A percentile compares a stretch with the other conserved stretches of the same genome.
Conservation (phyloP, 495 filamentous ascomycete genomes). For the Massariosphaeria phaeospora region DNA sequence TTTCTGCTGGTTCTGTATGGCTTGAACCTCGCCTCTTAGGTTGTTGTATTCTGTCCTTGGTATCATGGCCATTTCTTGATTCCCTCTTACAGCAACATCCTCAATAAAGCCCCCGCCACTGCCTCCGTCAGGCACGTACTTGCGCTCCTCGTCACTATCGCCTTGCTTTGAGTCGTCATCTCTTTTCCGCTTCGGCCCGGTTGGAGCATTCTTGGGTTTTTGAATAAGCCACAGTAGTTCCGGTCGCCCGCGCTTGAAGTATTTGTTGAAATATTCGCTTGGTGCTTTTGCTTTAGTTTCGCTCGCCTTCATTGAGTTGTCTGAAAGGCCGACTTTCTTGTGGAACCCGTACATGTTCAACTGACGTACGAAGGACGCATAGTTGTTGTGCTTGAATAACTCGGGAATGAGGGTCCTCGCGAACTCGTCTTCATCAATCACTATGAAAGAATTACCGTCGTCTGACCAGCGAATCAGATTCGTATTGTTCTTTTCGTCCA, state of each 20-base stretch:
- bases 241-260: slow-evolving; percentile 87
- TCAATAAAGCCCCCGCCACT: slow-evolving; percentile 25
- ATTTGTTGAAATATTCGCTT: slow-evolving; percentile 95
- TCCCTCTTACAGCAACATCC: slow-evolving; percentile 43
- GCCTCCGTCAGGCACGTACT: slow-evolving; percentile 23
- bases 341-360: slow-evolving; percentile 99
- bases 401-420: slow-evolving; percentile 95
- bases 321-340: slow-evolving; percentile 93
- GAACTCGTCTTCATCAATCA: slow-evolving; percentile 97
- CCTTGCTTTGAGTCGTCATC: slow-evolving; percentile 62
- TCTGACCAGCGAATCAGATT: slow-evolving; percentile 97
- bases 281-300: slow-evolving; percentile 95
- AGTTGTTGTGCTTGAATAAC: slow-evolving; percentile 99
- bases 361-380: slow-evolving; percentile 96
- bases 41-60: slow-evolving; percentile 74
- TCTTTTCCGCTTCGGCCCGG: slow-evolving; percentile 57
- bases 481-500: slow-evolving; percentile 86
- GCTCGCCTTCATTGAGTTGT: slow-evolving; percentile 95
- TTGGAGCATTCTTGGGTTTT: slow-evolving; percentile 71
- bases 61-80: slow-evolving; percentile 44
- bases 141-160: slow-evolving; percentile 41
- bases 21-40: slow-evolving; percentile 72
- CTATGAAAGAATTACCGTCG: slow-evolving; percentile 91
- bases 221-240: slow-evolving; percentile 96
- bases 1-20: slow-evolving; percentile 76